These are phyloP conservation scores for Ciborinia camelliae DNA, from an alignment of 2,329 filamentous ascomycete species.

Conservation along the genomic window DNA sequence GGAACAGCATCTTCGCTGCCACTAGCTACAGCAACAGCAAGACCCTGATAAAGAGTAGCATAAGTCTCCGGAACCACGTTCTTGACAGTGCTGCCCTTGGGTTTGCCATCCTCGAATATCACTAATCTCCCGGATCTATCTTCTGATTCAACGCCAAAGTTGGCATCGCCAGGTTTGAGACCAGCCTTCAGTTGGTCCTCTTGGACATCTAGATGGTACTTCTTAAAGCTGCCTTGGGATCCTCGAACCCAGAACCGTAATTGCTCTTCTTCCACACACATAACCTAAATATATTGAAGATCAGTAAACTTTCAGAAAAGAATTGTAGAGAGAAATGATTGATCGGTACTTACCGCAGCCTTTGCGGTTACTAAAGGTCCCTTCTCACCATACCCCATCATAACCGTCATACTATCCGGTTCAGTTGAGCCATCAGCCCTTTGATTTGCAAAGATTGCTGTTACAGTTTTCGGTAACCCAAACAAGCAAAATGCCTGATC, in stretches of 20 bases:
- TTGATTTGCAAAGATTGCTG: constrained; percentile 65
- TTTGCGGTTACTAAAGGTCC: constrained; percentile 67
- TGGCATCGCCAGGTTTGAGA: constrained; percentile 55
- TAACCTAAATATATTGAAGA: constrained; percentile 38
- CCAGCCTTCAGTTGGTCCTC: constrained; percentile 70
- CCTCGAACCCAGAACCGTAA: constrained; percentile 75
- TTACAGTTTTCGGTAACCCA: constrained; percentile 64
- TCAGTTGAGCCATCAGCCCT: constrained; percentile 50
- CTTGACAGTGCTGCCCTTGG: constrained; percentile 47
- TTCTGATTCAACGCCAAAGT: constrained; percentile 62
- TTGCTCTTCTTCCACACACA: constrained; percentile 67
- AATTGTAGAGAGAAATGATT: background rate
- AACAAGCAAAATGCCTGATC: constrained; percentile 72
- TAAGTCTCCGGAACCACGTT: constrained; percentile 67
- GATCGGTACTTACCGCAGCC: constrained; percentile 46
- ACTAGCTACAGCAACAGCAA: constrained; percentile 49
- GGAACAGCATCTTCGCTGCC: constrained; percentile 50
- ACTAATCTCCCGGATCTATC: constrained; percentile 58
- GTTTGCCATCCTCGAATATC: constrained; percentile 48
- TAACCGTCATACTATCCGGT: constrained; percentile 58
- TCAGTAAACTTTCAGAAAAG: background rate
- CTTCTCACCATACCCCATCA: constrained; percentile 59
- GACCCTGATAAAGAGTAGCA: constrained; percentile 58
- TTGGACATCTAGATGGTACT: constrained; percentile 67
- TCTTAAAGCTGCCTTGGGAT: constrained; percentile 70